Evolutionary conservation across 768 basidiomycete species (phyloP).

Genomic region (Gyrodon lividus): DNA sequence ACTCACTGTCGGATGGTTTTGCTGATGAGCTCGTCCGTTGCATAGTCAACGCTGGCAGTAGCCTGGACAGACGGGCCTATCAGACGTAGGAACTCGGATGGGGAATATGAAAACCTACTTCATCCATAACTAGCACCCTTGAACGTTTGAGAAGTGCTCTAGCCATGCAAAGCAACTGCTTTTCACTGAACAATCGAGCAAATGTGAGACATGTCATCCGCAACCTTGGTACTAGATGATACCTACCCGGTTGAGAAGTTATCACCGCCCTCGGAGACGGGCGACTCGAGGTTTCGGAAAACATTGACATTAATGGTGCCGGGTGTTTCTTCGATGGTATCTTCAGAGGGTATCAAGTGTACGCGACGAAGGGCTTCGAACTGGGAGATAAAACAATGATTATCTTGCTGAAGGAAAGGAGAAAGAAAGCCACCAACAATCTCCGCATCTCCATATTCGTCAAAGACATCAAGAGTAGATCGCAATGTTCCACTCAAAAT

Average conservation of each 20-base stretch:
- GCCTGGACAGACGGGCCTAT: constrained; percentile 40
- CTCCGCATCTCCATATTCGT: constrained; percentile 80
- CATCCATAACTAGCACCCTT: constrained; percentile 82
- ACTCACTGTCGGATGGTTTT: constrained; percentile 78
- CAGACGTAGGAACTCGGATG: constrained; percentile 3
- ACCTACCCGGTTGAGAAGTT: constrained; percentile 83
- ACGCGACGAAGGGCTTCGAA: constrained; percentile 84
- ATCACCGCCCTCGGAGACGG: constrained; percentile 82
- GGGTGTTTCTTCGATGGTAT: constrained; percentile 36
- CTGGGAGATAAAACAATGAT: constrained; percentile 34
- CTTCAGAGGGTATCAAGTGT: constrained; percentile 68
- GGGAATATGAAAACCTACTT: constrained; percentile 41
- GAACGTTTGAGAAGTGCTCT: constrained; percentile 79
- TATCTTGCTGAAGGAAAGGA: neutral
- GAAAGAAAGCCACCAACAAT: constrained; percentile 50
- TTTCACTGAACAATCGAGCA: constrained; percentile 47
- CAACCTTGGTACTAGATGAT: neutral
- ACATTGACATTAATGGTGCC: constrained; percentile 66
- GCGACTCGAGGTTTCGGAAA: constrained; percentile 71
- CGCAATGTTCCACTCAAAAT: constrained; percentile 82
- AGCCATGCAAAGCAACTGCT: constrained; percentile 88
- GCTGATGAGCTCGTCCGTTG: constrained; percentile 84
- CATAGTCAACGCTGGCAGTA: constrained; percentile 79
- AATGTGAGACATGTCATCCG: constrained; percentile 1
- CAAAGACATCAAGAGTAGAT: constrained; percentile 81